These are phyloP conservation scores for Omphalotus olearius DNA, from an alignment of 1,284 basidiomycete genomes.

Conservation along the genomic window DNA sequence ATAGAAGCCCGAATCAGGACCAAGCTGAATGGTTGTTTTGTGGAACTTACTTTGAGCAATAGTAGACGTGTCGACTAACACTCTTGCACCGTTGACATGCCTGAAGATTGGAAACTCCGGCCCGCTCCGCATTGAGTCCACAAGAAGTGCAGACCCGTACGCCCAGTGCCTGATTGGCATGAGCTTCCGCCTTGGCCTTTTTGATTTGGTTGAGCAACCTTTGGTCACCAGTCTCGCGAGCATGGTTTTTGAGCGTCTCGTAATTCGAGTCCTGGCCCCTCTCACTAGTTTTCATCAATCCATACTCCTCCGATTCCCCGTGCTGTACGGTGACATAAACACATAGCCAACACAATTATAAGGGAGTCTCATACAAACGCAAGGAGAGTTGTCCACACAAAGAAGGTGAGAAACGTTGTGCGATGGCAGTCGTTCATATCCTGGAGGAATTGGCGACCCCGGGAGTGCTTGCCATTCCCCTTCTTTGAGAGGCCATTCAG, in stretches of 20 bases:
- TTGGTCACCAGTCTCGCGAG: neutral
- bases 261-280: neutral
- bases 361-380: neutral
- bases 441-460: neutral
- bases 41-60: neutral
- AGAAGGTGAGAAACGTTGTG: constrained; percentile 1
- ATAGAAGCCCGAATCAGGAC: neutral
- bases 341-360: neutral
- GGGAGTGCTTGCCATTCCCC: neutral
- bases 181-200: neutral
- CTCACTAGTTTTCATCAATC: neutral
- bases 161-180: neutral
- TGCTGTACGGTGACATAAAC: neutral
- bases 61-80: constrained; percentile 1
- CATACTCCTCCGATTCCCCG: constrained; percentile 3
- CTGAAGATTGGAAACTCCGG: neutral
- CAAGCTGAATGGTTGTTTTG: neutral
- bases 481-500: neutral
- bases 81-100: neutral
- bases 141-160: constrained; percentile 2
- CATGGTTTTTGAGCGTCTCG: neutral
- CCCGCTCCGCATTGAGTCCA: neutral
- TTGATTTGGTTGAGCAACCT: neutral
- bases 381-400: constrained; percentile 9
- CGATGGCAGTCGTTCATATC: neutral